Evolutionary conservation across 441 rosid species (phyloP).

Genomic region (Syzygium syzygioides): DNA sequence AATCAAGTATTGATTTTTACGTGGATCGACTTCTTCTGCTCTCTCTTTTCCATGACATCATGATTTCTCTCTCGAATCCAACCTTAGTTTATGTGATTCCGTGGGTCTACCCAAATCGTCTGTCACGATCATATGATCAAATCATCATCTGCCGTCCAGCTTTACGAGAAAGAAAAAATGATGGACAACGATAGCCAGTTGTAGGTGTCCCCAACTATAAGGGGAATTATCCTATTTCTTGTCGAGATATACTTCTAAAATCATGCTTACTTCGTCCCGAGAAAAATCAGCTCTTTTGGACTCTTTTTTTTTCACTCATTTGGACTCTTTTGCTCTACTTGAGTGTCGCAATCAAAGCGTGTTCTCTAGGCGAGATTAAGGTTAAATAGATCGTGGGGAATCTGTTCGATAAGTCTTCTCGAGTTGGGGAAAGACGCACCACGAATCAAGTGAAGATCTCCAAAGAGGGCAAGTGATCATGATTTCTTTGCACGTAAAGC

Average conservation of each 20-base stretch:
- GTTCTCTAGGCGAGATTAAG: background rate
- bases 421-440: background rate
- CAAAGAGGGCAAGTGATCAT: background rate
- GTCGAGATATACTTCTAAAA: background rate
- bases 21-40: background rate
- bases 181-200: background rate
- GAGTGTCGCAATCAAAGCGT: too few relatives aligned
- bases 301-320: background rate
- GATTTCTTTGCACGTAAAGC: background rate
- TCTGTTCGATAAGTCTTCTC: background rate
- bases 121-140: background rate
- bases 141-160: background rate
- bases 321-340: background rate
- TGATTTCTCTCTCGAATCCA: background rate
- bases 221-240: background rate
- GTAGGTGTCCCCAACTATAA: background rate
- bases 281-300: background rate
- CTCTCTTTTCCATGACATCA: background rate
- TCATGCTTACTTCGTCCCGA: background rate
- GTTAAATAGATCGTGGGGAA: background rate
- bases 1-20: background rate
- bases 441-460: background rate
- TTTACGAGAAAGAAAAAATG: background rate
- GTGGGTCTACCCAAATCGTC: background rate
- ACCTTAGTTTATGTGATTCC: background rate